Evolutionary conservation across 768 basidiomycete genomes (phyloP), one percentile per base, ranked within the genome.

Genomic region (Mycena filopes): DNA sequence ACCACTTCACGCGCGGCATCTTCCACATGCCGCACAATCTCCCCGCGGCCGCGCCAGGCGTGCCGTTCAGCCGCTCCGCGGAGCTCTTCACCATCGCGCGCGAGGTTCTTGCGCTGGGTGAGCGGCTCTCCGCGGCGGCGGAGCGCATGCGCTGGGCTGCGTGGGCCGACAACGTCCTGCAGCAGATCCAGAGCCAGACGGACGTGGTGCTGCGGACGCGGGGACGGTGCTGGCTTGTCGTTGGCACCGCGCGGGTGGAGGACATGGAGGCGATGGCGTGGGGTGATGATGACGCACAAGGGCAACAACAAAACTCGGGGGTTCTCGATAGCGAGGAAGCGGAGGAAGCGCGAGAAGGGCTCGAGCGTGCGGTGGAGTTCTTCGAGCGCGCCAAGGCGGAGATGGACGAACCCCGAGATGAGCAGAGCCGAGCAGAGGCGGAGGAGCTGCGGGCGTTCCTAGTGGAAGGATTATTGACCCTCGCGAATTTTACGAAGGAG

Each of bases 1-100:
- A 90, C 74, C 89, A 90, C 66, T 89, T 90, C 71, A 84, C 85
- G 10, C 79, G 88, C 25, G 90, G 89, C 7, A 89, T 90, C 62
- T 86, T 91, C 72, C 86, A 89, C 72, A 89, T 90, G 89, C 90
- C 89, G 2, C 88, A 87, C 68, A 80, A 78, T 11, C 71, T 55
- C 11, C 65, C 67, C 31, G 7, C 13, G 2, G 41, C 40, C 1
- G 16, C 25, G 9, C 36, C 38, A 9, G 53, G 53, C 1, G 41
- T 40, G 25, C 41, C 54, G 54, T 88, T 88, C 75, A 86, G 86
- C 7, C 84, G 88, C 16, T 81, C 85, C 2, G 83, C 82, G 57
- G 85, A 89, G 72, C 83, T 90, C 4, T 88, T 82, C 75, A 87
- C 86, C 26, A 86, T 90, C 65, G 89, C 86, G 8, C 81, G 83